Percentiles rank a stretch among this genome's conserved stretches.
Evolutionary conservation across 768 basidiomycete species (phyloP).

Genomic region (Cubamyces lactineus): DNA sequence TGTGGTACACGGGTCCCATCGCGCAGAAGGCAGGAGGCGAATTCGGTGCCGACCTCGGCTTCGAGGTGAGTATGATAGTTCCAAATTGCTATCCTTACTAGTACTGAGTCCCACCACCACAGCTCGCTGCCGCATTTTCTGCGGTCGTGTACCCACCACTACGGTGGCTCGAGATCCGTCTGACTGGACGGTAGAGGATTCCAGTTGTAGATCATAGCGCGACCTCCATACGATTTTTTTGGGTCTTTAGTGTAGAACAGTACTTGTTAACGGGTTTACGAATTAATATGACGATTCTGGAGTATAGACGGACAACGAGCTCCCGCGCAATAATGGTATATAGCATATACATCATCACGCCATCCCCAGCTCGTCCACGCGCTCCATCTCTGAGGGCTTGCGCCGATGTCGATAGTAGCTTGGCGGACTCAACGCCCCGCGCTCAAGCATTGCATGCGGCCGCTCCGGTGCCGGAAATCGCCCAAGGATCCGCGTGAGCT

Average conservation of each 20-base stretch:
- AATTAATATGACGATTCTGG: not conserved
- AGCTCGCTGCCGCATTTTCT: conserved; percentile 51
- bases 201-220: not conserved
- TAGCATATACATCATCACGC: not conserved
- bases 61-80: conserved; percentile 44
- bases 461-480: conserved; percentile 3
- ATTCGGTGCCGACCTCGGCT: conserved; percentile 56
- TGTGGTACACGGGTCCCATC: conserved; percentile 56
- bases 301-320: not conserved
- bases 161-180: conserved; percentile 51
- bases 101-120: not conserved
- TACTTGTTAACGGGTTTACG: not conserved
- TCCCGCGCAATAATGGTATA: not conserved
- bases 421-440: conserved; percentile 12
- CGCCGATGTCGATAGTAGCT: conserved; percentile 18
- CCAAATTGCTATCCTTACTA: not conserved
- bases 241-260: not conserved
- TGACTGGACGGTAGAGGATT: conserved; percentile 40
- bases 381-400: not conserved
- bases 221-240: not conserved
- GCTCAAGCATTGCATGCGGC: not conserved
- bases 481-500: conserved; percentile 18
- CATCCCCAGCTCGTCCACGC: conserved; percentile 17
- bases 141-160: conserved; percentile 51
- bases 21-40: conserved; percentile 45